These are phyloP conservation scores for Pseudocercospora macadamiae DNA, from an alignment of 2,329 filamentous ascomycete genomes.

Conservation along the genomic window DNA sequence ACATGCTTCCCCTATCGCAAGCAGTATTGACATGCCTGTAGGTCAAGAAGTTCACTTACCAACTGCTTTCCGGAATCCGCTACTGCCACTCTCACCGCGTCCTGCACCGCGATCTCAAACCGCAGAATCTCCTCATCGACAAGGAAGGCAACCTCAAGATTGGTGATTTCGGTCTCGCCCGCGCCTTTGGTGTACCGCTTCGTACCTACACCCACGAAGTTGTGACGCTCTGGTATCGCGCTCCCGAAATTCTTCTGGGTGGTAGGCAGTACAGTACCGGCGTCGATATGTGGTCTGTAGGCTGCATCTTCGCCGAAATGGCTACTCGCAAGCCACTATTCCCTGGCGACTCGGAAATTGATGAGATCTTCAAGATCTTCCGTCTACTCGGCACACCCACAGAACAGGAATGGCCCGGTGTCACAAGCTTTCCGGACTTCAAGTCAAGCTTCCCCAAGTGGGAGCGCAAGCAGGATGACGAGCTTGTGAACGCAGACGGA, in stretches of 20 bases:
- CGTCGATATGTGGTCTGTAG: conserved; percentile 98
- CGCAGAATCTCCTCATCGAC: conserved; percentile 95
- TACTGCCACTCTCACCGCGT: conserved; percentile 98
- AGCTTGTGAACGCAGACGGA: conserved; percentile 65
- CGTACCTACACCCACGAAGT: conserved; percentile 99
- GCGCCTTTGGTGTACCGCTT: conserved; percentile 94
- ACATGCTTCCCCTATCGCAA: conserved; percentile 72
- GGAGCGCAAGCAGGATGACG: conserved; percentile 86
- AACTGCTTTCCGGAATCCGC: conserved; percentile 90
- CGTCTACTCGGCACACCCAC: conserved; percentile 97
- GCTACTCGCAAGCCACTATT: conserved; percentile 95
- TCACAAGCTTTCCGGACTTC: conserved; percentile 95
- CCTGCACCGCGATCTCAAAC: conserved; percentile 92
- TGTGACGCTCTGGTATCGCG: conserved; percentile 96
- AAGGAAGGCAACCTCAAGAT: conserved; percentile 87
- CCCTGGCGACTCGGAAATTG: conserved; percentile 96
- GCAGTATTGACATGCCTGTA: conserved; percentile 85
- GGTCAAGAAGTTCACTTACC: conserved; percentile 99
- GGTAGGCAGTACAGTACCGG: conserved; percentile 98
- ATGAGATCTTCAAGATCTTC: conserved; percentile 96
- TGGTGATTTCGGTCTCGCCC: conserved; percentile 89
- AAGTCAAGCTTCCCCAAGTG: conserved; percentile 94
- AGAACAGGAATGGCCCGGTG: conserved; percentile 92
- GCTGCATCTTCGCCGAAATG: conserved; percentile 99
- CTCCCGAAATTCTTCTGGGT: conserved; percentile 91